Evolutionary conservation across 2,329 filamentous ascomycete genomes (phyloP).

Genomic region (Setomelanomma holmii): DNA sequence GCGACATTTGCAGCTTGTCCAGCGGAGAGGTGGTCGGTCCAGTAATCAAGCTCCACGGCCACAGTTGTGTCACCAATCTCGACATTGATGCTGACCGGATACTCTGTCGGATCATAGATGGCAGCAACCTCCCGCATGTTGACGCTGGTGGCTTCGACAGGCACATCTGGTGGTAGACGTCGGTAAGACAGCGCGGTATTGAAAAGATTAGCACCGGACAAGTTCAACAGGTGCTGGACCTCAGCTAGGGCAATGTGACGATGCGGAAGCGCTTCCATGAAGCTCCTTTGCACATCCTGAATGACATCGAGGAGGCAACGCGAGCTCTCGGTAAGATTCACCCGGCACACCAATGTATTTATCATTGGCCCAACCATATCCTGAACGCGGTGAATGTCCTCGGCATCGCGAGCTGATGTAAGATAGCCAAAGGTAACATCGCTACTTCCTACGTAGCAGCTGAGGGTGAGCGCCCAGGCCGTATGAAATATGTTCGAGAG

Average conservation of each 20-base stretch:
- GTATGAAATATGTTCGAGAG: conserved; percentile 55
- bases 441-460: conserved; percentile 45
- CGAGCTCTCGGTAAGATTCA: conserved; percentile 43
- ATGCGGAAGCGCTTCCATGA: conserved; percentile 55
- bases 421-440: conserved; percentile 57
- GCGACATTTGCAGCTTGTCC: conserved; percentile 42
- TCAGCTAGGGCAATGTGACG: conserved; percentile 54
- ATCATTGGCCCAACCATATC: conserved; percentile 57
- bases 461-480: conserved; percentile 50
- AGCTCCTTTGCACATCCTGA: conserved; percentile 54
- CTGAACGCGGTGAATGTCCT: conserved; percentile 49
- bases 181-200: conserved; percentile 59
- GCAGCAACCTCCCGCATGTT: conserved; percentile 47
- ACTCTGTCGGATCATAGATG: conserved; percentile 56
- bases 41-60: conserved; percentile 44
- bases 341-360: conserved; percentile 55
- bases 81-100: conserved; percentile 57
- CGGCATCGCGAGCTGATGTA: conserved; percentile 48
- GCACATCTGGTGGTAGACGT: conserved; percentile 45
- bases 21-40: conserved; percentile 42
- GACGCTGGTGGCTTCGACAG: conserved; percentile 34
- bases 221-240: conserved; percentile 53
- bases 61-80: conserved; percentile 51
- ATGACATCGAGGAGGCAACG: conserved; percentile 49
- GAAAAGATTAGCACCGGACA: conserved; percentile 49